A percentile compares a stretch with the other conserved stretches of the same genome.
Evolutionary conservation across 2,329 filamentous ascomycete genomes (phyloP).

Genomic region (Epichloe typhina): DNA sequence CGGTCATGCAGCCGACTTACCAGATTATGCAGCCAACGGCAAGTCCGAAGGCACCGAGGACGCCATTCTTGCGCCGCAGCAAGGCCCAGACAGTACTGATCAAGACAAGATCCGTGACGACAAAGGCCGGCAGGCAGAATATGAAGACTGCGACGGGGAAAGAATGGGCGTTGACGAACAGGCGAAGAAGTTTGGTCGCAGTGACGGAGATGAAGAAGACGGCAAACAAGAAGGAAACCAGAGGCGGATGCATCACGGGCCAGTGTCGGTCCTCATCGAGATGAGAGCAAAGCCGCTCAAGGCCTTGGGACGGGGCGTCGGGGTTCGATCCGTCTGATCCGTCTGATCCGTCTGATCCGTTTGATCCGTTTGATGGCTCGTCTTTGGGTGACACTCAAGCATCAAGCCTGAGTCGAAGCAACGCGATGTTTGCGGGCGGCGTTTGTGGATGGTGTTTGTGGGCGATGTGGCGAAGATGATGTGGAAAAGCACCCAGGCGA

Average conservation of each 20-base stretch:
- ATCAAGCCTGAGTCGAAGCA: neutral
- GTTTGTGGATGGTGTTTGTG: no score
- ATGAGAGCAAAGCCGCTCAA: neutral
- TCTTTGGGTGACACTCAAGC: neutral
- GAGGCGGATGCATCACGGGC: constrained; percentile 6
- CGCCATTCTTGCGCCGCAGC: constrained; percentile 13
- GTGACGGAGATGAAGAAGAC: constrained; percentile 17
- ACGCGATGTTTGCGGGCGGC: neutral
- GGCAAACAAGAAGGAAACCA: constrained; percentile 17
- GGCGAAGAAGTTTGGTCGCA: constrained; percentile 16
- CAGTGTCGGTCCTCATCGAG: constrained; percentile 3
- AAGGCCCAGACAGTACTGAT: constrained; percentile 14
- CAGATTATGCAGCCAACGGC: constrained; percentile 12
- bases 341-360: no score
- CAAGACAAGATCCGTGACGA: constrained; percentile 15
- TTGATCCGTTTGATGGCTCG: neutral
- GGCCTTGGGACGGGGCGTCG: neutral
- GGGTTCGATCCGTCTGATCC: no score
- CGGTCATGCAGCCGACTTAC: constrained; percentile 11
- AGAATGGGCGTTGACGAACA: constrained; percentile 14
- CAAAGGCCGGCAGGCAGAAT: constrained; percentile 18
- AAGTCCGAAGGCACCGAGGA: constrained; percentile 10
- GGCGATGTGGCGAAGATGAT: no score
- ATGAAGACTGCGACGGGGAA: constrained; percentile 16
- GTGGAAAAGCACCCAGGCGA: no score